Evolutionary conservation across 2,329 filamentous ascomycete species (phyloP), one percentile per base, ranked within the genome.

Genomic region (Penicillium crustosum): DNA sequence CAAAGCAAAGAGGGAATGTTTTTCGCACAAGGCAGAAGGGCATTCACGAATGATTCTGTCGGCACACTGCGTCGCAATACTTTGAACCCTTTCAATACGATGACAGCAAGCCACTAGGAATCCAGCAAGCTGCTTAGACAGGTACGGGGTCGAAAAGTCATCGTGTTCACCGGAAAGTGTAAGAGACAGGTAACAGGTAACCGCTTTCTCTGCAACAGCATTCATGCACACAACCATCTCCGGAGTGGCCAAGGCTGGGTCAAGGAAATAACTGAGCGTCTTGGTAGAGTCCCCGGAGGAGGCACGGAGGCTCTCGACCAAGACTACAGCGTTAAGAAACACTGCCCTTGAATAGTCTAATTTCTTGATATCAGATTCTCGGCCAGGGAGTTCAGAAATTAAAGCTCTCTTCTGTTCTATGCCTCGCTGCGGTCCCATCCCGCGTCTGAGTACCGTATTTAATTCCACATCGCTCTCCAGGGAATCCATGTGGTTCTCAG

Each of bases 401-500:
- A 99, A 82, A 8, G 86, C 83, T 68, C 87, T 90, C 79, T 95
- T 97, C 71, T 96, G 92, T 61, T 89, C 84, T 2, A 86, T 77
- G 54, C 91, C 87, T 45, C 73, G 73, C 60, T 93, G 86, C 31
- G 87, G 85, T 62, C 86, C 91, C 80, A 91, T 90, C 19, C 93
- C 93, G 60, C 94, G 86, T 59, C 93, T 87, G 50, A 99, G 81
- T 19, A 97, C 89, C 0, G 92, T 96, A 70, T 99, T 97, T 41
- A 99, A 83, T 70, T 99, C 94, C 55, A 99, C 93, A 64, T 97
- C 94, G 72, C 93, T 97, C 74, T 99, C 94, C 10, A 94, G 83
- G 70, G 95, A 88, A 66, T 96, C 93, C 31, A 91, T 89, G 58
- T 92, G 87, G 71, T 95, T 90, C 70, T 96, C 91, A 2, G 93